A percentile compares a stretch with the other conserved stretches of the same genome.
These are phyloP conservation scores for Sugiyamaella smithiae DNA, from an alignment of 805 yeast genomes.

Conservation along the genomic window DNA sequence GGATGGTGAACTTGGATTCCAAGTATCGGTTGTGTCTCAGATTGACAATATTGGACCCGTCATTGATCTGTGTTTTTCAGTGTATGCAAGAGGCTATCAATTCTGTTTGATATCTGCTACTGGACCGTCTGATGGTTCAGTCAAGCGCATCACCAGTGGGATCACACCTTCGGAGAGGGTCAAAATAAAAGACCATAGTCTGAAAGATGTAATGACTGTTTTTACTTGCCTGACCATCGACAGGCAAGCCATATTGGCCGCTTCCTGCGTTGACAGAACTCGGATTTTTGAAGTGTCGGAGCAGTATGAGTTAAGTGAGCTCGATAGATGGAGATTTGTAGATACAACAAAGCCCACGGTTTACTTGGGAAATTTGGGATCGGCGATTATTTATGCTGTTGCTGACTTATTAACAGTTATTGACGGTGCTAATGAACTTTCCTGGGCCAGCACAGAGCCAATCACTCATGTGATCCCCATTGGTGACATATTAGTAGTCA, in stretches of 20 bases:
- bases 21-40: neutral
- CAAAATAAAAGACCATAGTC: neutral
- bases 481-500: neutral
- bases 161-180: neutral
- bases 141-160: neutral
- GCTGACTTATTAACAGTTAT: neutral
- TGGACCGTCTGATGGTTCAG: neutral
- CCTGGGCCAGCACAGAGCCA: neutral
- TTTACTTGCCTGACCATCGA: neutral
- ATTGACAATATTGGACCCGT: constrained; percentile 7
- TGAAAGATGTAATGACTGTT: neutral
- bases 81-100: neutral
- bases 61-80: constrained; percentile 1
- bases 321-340: constrained; percentile 1
- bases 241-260: neutral
- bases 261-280: neutral
- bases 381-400: neutral
- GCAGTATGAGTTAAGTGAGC: neutral
- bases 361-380: neutral
- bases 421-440: neutral
- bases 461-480: neutral
- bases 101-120: neutral
- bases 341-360: neutral
- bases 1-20: neutral
- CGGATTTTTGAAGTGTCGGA: neutral